Evolutionary conservation across 1,139 yeast genomes (phyloP), one percentile per base, ranked within the genome.

Genomic region (Yueomyces sp.): DNA sequence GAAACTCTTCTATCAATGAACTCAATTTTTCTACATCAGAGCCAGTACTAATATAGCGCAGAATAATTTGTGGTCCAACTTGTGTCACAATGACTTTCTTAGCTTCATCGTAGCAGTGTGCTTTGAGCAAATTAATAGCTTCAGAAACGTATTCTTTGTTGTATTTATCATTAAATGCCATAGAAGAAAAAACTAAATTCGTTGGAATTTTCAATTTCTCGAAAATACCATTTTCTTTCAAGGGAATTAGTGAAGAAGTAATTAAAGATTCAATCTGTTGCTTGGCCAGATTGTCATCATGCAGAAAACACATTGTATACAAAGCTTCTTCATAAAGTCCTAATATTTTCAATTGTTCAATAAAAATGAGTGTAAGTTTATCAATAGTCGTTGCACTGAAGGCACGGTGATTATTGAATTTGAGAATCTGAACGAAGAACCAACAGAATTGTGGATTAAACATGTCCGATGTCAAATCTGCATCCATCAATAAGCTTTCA

Each of bases 1-100:
- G 78, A 57, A 82, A 73, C 50, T 63, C 50, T 1, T 58, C 44
- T 36, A 81, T 57, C 4, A 84, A 53, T 0, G 55, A 57, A 11
- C 61, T 53, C 11, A 85, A 62, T 12, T 60, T 54, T 3, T 56
- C 59, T 4, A 63, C 57, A 6, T 68, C 63, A 44, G 70, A 65
- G 11, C 72, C 65, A 7, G 41, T 32, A 19, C 28, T 25, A 32
- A 44, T 44, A 11, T 47, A 47, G 9, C 41, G 83, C 71, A 31
- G 80, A 72, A 29, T 77, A 70, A 39, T 61, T 54, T 45, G 46
- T 7, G 97, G 96, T 0, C 91, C 96, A 36, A 87, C 80, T 12
- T 68, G 60, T 3, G 64, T 55, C 3, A 76, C 55, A 3, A 84
- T 65, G 0, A 76, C 66, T 1, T 63, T 60, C 52, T 84, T 94